Evolutionary conservation across 2,329 filamentous ascomycete genomes (phyloP).

Genomic region (Ceratocystiopsis minuta): DNA sequence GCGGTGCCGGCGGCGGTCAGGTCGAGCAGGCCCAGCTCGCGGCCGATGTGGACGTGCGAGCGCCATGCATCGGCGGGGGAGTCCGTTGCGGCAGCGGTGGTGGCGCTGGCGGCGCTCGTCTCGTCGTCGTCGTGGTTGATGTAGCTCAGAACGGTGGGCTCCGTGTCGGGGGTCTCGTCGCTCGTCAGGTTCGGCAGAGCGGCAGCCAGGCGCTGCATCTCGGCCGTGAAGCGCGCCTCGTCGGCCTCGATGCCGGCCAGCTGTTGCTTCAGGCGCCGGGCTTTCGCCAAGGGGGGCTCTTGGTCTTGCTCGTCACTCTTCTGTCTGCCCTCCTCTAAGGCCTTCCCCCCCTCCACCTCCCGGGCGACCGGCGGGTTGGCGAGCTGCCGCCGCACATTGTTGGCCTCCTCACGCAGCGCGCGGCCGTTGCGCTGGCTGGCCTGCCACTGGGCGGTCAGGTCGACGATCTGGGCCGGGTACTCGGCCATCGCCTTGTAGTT

Average conservation of each 20-base stretch:
- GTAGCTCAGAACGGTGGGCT: constrained; percentile 50
- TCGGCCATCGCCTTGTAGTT: constrained; percentile 50
- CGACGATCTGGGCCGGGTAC: constrained; percentile 37
- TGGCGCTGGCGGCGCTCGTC: constrained; percentile 7
- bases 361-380: constrained; percentile 31
- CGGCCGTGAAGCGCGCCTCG: constrained; percentile 38
- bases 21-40: constrained; percentile 75
- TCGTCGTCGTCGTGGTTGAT: constrained; percentile 52
- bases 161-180: constrained; percentile 52
- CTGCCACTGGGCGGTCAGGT: constrained; percentile 39
- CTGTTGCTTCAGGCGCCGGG: constrained; percentile 43
- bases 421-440: constrained; percentile 42
- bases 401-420: constrained; percentile 45
- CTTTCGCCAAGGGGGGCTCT: constrained; percentile 40
- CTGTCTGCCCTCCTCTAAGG: constrained; percentile 3
- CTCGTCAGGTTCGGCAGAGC: constrained; percentile 78
- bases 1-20: constrained; percentile 67
- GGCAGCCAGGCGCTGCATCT: constrained; percentile 59
- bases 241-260: constrained; percentile 41
- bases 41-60: constrained; percentile 75
- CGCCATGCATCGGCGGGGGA: constrained; percentile 33
- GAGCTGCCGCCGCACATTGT: constrained; percentile 40
- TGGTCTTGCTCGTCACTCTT: constrained; percentile 11
- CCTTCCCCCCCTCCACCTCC: constrained; percentile 20
- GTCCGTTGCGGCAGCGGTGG: constrained; percentile 1